Base-by-base conservation (phyloP, 148 eudicot genomes). In the Simmondsia chinensis region DNA sequence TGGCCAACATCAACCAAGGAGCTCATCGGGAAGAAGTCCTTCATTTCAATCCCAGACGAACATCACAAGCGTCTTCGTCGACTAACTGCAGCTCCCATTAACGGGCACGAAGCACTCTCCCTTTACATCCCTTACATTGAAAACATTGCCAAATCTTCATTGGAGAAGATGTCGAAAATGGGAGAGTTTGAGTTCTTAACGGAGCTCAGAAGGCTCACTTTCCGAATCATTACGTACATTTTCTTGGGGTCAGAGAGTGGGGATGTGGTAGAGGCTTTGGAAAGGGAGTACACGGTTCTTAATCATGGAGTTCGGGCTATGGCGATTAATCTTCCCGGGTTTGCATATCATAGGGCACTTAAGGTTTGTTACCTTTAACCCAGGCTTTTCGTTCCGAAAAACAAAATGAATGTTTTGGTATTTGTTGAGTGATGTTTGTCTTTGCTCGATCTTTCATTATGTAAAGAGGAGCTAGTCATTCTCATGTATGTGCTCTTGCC, bases 251-350 rank as follows among this genome's bases (percentile, higher is more conserved):
- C 93, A 0, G 95, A 65, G 47, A 81, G 82, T 59, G 93, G 84
- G 9, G 26, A 55, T 3, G 74, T 65, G 4, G 60, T 73, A 77
- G 74, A 77, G 47, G 75, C 69, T 26, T 60, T 89, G 33, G 97
- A 89, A 62, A 75, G 30, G 52, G 87, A 76, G 48, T 84, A 83
- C 47, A 75, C 84, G 16, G 1, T 27, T 0, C 72, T 89, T 38
- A 89, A 89, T 25, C 54, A 75, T 54, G 95, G 95, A 2, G 67
- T 89, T 62, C 52, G 95, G 59, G 76, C 97, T 5, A 72, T 84
- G 82, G 91, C 91, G 0, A 78, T 89, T 17, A 81, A 84, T 48
- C 20, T 84, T 7, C 93, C 97, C 0, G 97, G 97, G 29, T 89
- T 89, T 49, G 87, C 87, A 20, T 88, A 63, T 48, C 59, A 83